Evolutionary conservation across 495 filamentous ascomycete genomes (phyloP).

Genomic region (Tuber indicum): DNA sequence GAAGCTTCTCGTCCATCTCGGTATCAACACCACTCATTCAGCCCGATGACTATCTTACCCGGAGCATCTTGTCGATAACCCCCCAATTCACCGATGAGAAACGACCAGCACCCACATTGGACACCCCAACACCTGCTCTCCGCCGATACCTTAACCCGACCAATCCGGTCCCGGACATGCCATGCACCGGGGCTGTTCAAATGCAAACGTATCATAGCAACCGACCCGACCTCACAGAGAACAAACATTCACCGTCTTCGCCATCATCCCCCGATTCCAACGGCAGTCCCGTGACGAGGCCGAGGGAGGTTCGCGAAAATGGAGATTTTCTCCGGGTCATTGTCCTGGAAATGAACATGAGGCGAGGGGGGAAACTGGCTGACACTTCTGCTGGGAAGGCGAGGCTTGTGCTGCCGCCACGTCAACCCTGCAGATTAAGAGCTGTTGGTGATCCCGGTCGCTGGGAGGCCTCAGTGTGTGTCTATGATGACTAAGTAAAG

Average conservation of each 20-base stretch:
- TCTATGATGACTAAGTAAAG: slow-evolving; percentile 35
- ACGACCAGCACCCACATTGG: slow-evolving; percentile 66
- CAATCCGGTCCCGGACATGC: slow-evolving; percentile 60
- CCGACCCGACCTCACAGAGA: slow-evolving; percentile 39
- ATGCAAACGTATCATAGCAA: slow-evolving; percentile 68
- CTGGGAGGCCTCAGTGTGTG: slow-evolving; percentile 37
- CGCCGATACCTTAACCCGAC: slow-evolving; percentile 88
- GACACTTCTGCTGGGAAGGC: slow-evolving; percentile 76
- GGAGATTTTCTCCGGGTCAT: slow-evolving; percentile 88
- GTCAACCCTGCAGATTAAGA: slow-evolving; percentile 52
- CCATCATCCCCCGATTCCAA: slow-evolving; percentile 44
- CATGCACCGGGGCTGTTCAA: slow-evolving; percentile 73
- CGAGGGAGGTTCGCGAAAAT: slow-evolving; percentile 88
- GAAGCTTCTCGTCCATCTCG: slow-evolving; percentile 69
- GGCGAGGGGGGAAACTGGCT: slow-evolving; percentile 79
- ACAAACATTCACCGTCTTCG: slow-evolving; percentile 44
- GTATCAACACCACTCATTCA: slow-evolving; percentile 62
- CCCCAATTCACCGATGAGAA: slow-evolving; percentile 83
- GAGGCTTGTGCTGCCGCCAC: slow-evolving; percentile 77
- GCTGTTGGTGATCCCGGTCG: slow-evolving; percentile 31
- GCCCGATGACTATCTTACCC: slow-evolving; percentile 82
- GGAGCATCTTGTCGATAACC: slow-evolving; percentile 71
- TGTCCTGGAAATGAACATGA: slow-evolving; percentile 97
- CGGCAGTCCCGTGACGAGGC: slow-evolving; percentile 55
- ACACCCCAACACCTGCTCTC: slow-evolving; percentile 75